A percentile compares a stretch with the other conserved stretches of the same genome.
Conservation (phyloP, 176 grass and related monocot genomes). For the Cymbopogon citratus region DNA sequence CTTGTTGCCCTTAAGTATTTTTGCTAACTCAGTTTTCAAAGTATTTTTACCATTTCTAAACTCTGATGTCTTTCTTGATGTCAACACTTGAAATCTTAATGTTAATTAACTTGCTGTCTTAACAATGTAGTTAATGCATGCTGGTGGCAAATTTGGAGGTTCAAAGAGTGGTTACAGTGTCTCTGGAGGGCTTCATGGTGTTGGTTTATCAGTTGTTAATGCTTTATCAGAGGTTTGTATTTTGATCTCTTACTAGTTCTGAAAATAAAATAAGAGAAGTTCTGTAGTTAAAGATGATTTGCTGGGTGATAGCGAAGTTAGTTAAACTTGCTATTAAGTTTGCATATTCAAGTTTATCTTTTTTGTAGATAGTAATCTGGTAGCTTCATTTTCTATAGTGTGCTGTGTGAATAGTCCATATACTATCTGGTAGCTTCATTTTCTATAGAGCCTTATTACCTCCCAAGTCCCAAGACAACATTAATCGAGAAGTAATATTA, state of each 20-base stretch:
- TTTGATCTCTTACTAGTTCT: neutral
- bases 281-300: neutral
- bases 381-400: neutral
- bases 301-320: conserved; percentile 2
- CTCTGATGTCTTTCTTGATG: neutral
- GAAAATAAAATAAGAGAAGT: neutral
- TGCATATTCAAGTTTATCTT: neutral
- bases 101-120: neutral
- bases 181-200: conserved; percentile 82
- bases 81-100: neutral
- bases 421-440: too few relatives aligned
- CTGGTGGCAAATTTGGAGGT: conserved; percentile 96
- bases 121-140: conserved; percentile 69
- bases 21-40: neutral
- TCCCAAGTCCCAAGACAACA: neutral
- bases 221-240: too few relatives aligned
- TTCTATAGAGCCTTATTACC: neutral
- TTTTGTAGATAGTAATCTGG: neutral
- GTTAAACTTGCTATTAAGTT: neutral
- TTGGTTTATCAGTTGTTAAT: too few relatives aligned
- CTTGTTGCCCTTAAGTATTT: too few relatives aligned
- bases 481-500: neutral
- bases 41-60: neutral
- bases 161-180: conserved; percentile 88
- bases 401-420: neutral